Conservation (phyloP, 2,329 filamentous ascomycete species). For the Apiospora rasikravindrae region DNA sequence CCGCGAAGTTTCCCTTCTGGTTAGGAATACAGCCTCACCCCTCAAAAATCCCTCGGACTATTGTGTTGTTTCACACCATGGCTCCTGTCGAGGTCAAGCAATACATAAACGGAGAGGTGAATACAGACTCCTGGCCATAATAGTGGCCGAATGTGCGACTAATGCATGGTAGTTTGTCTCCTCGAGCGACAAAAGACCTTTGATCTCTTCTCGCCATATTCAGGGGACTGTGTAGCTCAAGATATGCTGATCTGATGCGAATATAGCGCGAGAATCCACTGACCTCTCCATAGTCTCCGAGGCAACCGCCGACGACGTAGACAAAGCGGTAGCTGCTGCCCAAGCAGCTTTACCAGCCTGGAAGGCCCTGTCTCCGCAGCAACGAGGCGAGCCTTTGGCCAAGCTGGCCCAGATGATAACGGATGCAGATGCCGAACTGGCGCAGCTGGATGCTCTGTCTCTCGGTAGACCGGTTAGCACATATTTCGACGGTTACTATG, state of each 20-base stretch:
- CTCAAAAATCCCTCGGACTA: background rate
- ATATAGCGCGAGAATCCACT: background rate
- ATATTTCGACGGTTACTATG: constrained; percentile 29
- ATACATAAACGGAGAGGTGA: constrained; percentile 28
- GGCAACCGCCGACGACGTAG: constrained; percentile 32
- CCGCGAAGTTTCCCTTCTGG: background rate
- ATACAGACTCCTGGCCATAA: background rate
- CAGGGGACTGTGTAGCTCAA: constrained; percentile 26
- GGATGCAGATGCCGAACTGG: constrained; percentile 26
- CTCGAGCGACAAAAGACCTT: constrained; percentile 27
- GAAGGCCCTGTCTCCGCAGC: constrained; percentile 27
- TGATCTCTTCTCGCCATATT: constrained; percentile 27
- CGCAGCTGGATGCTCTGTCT: constrained; percentile 26
- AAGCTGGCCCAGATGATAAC: constrained; percentile 31
- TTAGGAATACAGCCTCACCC: background rate
- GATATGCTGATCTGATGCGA: constrained; percentile 1
- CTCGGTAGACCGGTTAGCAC: constrained; percentile 29
- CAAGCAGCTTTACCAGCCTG: constrained; percentile 31
- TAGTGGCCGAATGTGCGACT: background rate
- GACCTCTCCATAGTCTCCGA: constrained; percentile 20
- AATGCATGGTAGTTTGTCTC: constrained; percentile 21
- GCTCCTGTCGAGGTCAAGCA: constrained; percentile 25
- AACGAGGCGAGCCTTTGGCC: constrained; percentile 27
- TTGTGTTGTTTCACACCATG: constrained; percentile 18
- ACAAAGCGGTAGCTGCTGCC: constrained; percentile 32